A percentile compares a stretch with the other conserved stretches of the same genome.
Conservation (phyloP, 192 early-diverging fungal species). For the Haplosporangium gracile region DNA sequence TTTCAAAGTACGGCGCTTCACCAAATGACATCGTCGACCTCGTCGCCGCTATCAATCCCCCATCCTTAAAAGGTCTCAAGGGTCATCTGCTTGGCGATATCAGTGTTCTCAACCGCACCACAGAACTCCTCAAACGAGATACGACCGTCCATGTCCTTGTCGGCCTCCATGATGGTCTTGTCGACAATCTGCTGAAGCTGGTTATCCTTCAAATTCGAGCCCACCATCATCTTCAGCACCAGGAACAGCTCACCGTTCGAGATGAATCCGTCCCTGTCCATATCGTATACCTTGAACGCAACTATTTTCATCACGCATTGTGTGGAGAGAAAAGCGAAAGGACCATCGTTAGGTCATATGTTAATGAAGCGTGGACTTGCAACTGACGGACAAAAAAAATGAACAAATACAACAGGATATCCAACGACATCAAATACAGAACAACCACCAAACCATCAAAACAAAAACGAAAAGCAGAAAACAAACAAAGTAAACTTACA, state of each 20-base stretch:
- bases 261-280: conserved; percentile 98
- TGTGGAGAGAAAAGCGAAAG: conserved; percentile 11
- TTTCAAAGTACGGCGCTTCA: no score
- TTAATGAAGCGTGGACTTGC: conserved; percentile 14
- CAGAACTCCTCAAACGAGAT: conserved; percentile 98
- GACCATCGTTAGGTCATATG: background rate
- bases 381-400: background rate
- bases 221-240: conserved; percentile 99
- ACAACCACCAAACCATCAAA: background rate
- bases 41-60: no score
- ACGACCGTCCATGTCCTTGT: conserved; percentile 94
- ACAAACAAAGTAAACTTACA: conserved; percentile 67
- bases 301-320: conserved; percentile 60
- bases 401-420: background rate
- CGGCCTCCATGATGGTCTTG: conserved; percentile 99
- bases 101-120: conserved; percentile 94
- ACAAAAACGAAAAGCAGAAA: background rate
- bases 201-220: conserved; percentile 94
- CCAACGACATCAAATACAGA: background rate
- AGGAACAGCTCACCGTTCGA: conserved; percentile 99
- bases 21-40: background rate
- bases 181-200: conserved; percentile 99
- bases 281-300: conserved; percentile 99
- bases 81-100: conserved; percentile 96
- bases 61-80: conserved; percentile 77